phyloP scores from a whole-genome alignment of 495 filamentous ascomycete genomes.

The Hypoxylon fragiforme region DNA sequence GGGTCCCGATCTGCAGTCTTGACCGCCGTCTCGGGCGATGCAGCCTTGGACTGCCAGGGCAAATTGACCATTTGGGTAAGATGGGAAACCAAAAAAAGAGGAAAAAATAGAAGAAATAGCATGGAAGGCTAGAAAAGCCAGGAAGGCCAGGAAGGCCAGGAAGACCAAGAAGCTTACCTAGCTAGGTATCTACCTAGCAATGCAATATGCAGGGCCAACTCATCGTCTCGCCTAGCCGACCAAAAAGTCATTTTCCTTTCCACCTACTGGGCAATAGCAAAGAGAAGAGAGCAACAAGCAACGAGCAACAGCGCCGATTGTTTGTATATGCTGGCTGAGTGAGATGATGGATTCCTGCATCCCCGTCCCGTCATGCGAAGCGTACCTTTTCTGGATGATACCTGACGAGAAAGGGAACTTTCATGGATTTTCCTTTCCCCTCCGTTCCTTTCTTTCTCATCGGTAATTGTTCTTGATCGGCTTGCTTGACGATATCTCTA shows the following conservation, averaged over 20 bases:
- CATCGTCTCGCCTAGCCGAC: constrained; percentile 27
- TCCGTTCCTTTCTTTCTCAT: background rate
- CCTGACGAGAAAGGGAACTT: constrained; percentile 13
- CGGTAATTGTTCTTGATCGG: constrained; percentile 15
- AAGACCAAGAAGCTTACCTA: no score
- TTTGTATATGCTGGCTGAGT: constrained; percentile 20
- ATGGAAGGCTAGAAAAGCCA: constrained; percentile 1
- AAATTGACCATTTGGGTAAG: constrained; percentile 30
- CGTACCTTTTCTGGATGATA: constrained; percentile 25
- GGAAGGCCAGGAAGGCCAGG: constrained; percentile 24
- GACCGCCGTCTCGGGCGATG: constrained; percentile 35
- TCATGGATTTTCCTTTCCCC: background rate
- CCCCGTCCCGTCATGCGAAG: constrained; percentile 17
- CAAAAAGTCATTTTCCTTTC: constrained; percentile 2
- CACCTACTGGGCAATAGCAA: constrained; percentile 17
- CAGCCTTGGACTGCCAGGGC: constrained; percentile 31
- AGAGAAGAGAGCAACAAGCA: no score
- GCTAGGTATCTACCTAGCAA: no score
- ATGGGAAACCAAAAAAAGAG: no score
- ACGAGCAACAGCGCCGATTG: constrained; percentile 15
- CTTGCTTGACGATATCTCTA: constrained; percentile 28
- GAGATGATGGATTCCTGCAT: constrained; percentile 37
- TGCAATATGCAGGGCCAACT: constrained; percentile 35
- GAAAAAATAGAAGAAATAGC: no score
- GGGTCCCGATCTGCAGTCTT: constrained; percentile 27